phyloP scores from a whole-genome alignment of 768 basidiomycete species.

The Pleurotus ostreatus region DNA sequence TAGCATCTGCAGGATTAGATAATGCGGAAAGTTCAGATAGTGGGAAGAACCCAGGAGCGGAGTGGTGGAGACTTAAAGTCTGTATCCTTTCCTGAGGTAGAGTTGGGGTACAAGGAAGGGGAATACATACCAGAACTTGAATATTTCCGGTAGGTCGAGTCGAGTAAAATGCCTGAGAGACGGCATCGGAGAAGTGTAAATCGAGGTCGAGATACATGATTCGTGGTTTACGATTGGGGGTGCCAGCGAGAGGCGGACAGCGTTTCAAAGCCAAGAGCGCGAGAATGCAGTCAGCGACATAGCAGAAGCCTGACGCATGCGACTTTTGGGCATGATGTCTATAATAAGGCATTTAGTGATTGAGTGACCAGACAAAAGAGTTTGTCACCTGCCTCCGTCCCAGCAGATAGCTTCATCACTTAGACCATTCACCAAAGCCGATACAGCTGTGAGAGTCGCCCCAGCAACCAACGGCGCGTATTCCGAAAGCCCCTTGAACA shows the following conservation, averaged over 20 bases:
- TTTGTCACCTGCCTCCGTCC: constrained; percentile 81
- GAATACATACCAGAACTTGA: constrained; percentile 42
- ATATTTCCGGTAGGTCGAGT: constrained; percentile 28
- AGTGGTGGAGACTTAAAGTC: constrained; percentile 85
- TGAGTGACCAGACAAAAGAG: neutral
- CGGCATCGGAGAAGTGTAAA: constrained; percentile 87
- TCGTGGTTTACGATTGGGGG: constrained; percentile 37
- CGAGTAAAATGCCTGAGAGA: constrained; percentile 69
- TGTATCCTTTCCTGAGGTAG: constrained; percentile 19
- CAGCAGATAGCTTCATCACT: constrained; percentile 75
- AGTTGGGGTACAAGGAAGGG: neutral
- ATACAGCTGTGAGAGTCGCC: constrained; percentile 71
- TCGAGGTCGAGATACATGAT: constrained; percentile 93
- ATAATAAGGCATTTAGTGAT: neutral
- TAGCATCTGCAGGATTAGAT: constrained; percentile 27
- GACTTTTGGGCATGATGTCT: constrained; percentile 85
- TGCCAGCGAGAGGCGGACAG: constrained; percentile 11
- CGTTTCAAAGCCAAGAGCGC: constrained; percentile 70
- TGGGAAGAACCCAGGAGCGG: constrained; percentile 84
- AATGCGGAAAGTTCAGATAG: constrained; percentile 46
- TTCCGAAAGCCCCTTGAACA: constrained; percentile 61
- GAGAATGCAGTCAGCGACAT: constrained; percentile 86
- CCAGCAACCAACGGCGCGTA: constrained; percentile 77
- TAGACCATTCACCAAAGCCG: constrained; percentile 44
- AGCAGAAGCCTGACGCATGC: constrained; percentile 87